Evolutionary conservation across 192 early-diverging fungal genomes (phyloP).

Genomic region (Mortierella hygrophila): DNA sequence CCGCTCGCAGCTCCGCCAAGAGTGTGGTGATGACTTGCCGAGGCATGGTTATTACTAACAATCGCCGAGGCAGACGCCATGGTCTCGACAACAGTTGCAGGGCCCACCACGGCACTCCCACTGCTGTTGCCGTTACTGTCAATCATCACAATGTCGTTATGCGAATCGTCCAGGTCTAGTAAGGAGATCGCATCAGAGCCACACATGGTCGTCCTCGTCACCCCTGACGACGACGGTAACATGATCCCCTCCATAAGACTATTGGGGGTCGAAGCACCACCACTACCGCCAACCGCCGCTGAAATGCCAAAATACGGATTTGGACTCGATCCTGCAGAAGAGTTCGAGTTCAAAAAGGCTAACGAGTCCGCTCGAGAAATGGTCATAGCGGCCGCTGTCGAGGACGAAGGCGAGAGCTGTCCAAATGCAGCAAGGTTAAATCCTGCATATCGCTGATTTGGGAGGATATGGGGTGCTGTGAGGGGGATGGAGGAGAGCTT

Average conservation of each 20-base stretch:
- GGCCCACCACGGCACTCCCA: constrained; percentile 16
- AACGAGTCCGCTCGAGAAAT: constrained; percentile 41
- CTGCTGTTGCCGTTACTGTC: constrained; percentile 49
- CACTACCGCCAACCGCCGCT: background rate
- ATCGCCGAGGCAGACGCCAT: constrained; percentile 42
- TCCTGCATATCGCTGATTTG: constrained; percentile 34
- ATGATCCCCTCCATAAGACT: constrained; percentile 9
- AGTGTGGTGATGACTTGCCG: background rate
- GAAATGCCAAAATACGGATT: constrained; percentile 24
- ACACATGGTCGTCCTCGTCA: constrained; percentile 26
- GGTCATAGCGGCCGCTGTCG: constrained; percentile 21
- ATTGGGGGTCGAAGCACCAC: background rate
- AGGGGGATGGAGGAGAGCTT: constrained; percentile 34
- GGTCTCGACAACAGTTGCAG: constrained; percentile 43
- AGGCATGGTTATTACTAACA: constrained; percentile 18
- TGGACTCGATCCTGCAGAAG: constrained; percentile 5
- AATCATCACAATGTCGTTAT: constrained; percentile 45
- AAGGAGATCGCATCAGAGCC: constrained; percentile 46
- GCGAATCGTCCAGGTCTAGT: constrained; percentile 37
- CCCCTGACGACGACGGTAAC: background rate
- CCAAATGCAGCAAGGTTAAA: constrained; percentile 49
- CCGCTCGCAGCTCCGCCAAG: background rate
- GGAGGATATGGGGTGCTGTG: constrained; percentile 42
- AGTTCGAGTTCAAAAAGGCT: constrained; percentile 27
- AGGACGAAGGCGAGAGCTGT: constrained; percentile 41